Conservation (phyloP, 169 alveolate genomes). For the Plasmodium coatneyi region DNA sequence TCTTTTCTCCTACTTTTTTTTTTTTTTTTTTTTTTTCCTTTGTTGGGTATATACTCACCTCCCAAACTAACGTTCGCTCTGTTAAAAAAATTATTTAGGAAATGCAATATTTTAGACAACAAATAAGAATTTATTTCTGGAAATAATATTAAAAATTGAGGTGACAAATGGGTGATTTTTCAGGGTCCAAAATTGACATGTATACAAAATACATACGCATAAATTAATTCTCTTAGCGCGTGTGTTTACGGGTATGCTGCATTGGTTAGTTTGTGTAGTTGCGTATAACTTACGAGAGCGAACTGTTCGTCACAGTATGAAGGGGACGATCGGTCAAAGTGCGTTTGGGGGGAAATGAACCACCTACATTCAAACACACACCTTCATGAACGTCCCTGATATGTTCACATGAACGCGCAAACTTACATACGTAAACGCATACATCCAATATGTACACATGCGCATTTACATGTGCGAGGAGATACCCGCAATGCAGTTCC, state of each 20-base stretch:
- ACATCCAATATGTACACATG: neutral
- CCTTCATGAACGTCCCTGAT: neutral
- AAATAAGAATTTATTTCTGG: neutral
- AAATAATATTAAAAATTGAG: neutral
- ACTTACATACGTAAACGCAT: neutral
- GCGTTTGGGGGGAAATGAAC: neutral
- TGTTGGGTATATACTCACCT: neutral
- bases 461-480: neutral
- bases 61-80: neutral
- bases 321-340: neutral
- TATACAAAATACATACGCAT: neutral
- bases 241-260: neutral
- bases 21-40: neutral
- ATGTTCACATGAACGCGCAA: neutral
- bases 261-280: neutral
- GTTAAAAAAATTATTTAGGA: neutral
- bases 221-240: neutral
- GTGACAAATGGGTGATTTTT: neutral
- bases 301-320: neutral
- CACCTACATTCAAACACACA: neutral
- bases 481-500: neutral
- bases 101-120: neutral
- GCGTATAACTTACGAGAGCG: neutral
- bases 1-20: neutral
- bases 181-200: neutral